Base-by-base conservation (phyloP, 2,329 filamentous ascomycete genomes). In the Setomelanomma holmii region DNA sequence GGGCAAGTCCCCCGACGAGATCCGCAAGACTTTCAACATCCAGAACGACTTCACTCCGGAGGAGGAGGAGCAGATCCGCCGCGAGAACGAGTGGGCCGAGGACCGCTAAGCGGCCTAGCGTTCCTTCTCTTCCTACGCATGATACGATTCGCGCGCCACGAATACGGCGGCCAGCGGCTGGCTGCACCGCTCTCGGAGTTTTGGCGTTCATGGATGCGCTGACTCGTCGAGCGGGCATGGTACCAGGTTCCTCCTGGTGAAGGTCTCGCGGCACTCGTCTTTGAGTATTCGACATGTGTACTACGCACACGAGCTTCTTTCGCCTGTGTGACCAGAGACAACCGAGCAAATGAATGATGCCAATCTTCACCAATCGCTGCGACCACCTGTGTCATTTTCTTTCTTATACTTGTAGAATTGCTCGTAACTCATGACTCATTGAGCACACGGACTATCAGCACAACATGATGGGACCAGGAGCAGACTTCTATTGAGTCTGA, bases 1-100 rank as follows among this genome's bases (percentile, higher is more conserved):
- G 89, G 95, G 95, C 80, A 99, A 99, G 84, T 96, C 92, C 0
- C 95, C 95, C 3, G 95, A 99, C 76, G 95, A 99, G 82, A 99
- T 99, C 69, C 90, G 95, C 45, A 99, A 98, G 84, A 99, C 95
- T 0, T 99, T 99, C 83, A 99, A 99, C 81, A 99, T 99, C 71
- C 95, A 96, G 71, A 99, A 99, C 69, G 95, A 99, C 77, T 99
- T 99, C 80, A 98, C 95, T 0, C 91, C 93, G 2, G 95, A 99
- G 78, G 95, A 99, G 80, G 95, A 99, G 78, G 95, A 99, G 74
- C 95, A 99, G 84, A 99, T 82, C 60, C 79, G 79, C 55, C 79
- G 79, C 45, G 79, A 82, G 75, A 82, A 82, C 74, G 79, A 82
- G 76, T 82, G 79, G 79, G 75, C 75, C 49, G 75, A 77, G 65